These are phyloP conservation scores for Prunella vulgaris DNA, from an alignment of 257 asterid species.

Conservation along the genomic window DNA sequence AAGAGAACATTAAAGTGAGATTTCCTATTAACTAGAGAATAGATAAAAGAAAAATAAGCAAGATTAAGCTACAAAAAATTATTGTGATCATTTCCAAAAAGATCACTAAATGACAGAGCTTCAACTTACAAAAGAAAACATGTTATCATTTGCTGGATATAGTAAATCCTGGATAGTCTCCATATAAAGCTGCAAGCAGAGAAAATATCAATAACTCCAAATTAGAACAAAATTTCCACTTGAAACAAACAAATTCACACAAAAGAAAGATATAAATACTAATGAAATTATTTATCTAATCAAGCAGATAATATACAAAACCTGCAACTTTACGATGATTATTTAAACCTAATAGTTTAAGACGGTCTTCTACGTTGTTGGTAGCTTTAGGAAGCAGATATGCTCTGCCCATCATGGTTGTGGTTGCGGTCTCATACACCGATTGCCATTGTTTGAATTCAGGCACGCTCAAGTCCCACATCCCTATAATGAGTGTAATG, in stretches of 20 bases:
- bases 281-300: constrained; percentile 6
- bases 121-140: constrained; percentile 5
- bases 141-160: constrained; percentile 89
- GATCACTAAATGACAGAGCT: not conserved
- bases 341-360: no score
- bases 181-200: constrained; percentile 86
- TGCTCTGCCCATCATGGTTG: no score
- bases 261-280: not conserved
- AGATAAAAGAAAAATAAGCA: no score
- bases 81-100: no score
- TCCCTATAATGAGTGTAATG: no score
- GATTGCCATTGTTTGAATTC: no score
- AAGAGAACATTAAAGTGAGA: not conserved
- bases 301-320: constrained; percentile 20
- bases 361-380: no score
- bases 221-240: constrained; percentile 22
- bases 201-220: constrained; percentile 15
- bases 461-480: no score
- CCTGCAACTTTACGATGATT: no score
- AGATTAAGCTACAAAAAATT: no score
- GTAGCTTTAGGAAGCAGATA: no score
- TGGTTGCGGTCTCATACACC: no score
- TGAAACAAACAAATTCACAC: constrained; percentile 13
- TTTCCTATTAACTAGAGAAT: not conserved
- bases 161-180: constrained; percentile 93